Evolutionary conservation across 2,329 filamentous ascomycete genomes (phyloP), one percentile per base, ranked within the genome.

Genomic region (Davidsoniella virescens): DNA sequence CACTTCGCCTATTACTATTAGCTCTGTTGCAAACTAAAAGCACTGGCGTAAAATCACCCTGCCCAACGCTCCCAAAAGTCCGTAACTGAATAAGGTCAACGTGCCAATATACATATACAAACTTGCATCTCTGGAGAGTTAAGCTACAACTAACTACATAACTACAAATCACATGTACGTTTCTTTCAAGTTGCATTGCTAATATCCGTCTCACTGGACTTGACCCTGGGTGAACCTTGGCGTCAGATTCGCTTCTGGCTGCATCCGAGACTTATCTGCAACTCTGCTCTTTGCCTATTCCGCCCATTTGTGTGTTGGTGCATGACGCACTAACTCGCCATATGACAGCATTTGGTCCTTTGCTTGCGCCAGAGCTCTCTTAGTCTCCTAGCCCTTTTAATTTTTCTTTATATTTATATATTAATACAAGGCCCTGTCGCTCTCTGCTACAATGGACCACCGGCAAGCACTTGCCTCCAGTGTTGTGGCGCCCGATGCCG

Each of bases 261-360:
- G 20, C 20, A 23, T 23, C 20, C 20, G 20, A 17, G n/a, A 45
- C 41, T 44, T 44, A 7, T 29, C 29, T 45, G 16, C n/a, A 17
- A 23, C 18, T 45, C 14, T 23, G 25, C 18, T 17, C 23, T 45
- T 23, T 29, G 12, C 12, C 17, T 33, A 6, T 29, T n/a, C 23
- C 17, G 14, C 16, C 9, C 16, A 14, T 40, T 36, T 36, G 47
- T 26, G n/a, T 38, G 14, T 23, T 51, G 16, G 43, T 26, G 47
- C 47, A 50, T 53, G 38, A 53, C 47, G 43, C 47, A 50, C n/a
- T 44, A 10, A 16, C 37, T 38, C 38, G 33, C 18, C 38, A 16
- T 44, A 53, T 53, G 51, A 53, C 47, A 53, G 47, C 49, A 53
- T 53, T 49, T 42, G 16, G 42, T 43, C n/a, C 43, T 26, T 43